Evolutionary conservation across 257 asterid genomes (phyloP).

Genomic region (Solanum arcanum): DNA sequence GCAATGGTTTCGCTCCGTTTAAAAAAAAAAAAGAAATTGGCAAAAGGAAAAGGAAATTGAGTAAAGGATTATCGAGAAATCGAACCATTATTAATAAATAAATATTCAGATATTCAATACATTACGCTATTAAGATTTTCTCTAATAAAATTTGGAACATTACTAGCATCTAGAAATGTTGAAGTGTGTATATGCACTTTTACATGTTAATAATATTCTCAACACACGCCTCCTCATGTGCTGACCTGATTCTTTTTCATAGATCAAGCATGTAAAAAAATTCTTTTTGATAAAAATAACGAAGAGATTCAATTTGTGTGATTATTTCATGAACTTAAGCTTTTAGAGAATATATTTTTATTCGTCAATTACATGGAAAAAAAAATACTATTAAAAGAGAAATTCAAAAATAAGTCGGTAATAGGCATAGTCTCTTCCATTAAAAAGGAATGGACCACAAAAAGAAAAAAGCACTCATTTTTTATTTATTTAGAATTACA

Average conservation of each 20-base stretch:
- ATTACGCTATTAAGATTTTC: not conserved
- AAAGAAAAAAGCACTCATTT: not conserved
- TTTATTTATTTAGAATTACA: not conserved
- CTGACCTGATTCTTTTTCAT: too few relatives aligned
- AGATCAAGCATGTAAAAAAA: too few relatives aligned
- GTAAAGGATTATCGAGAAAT: not conserved
- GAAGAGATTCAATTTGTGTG: too few relatives aligned
- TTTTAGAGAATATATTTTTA: too few relatives aligned
- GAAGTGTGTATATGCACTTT: too few relatives aligned
- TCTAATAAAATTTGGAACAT: not conserved
- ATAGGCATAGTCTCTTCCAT: not conserved
- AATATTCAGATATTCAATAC: not conserved
- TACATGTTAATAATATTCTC: too few relatives aligned
- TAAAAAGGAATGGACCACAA: not conserved
- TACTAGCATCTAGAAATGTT: not conserved
- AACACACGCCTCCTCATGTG: fast-evolving
- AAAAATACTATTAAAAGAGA: not conserved
- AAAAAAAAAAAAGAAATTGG: not conserved
- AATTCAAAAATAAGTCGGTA: not conserved
- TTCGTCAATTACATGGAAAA: not conserved
- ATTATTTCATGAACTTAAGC: too few relatives aligned
- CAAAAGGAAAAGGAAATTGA: not conserved
- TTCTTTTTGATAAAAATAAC: too few relatives aligned
- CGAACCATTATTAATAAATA: not conserved
- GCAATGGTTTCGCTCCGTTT: not conserved